Evolutionary conservation across 192 early-diverging fungal species (phyloP).

Genomic region (Coemansia sp.): DNA sequence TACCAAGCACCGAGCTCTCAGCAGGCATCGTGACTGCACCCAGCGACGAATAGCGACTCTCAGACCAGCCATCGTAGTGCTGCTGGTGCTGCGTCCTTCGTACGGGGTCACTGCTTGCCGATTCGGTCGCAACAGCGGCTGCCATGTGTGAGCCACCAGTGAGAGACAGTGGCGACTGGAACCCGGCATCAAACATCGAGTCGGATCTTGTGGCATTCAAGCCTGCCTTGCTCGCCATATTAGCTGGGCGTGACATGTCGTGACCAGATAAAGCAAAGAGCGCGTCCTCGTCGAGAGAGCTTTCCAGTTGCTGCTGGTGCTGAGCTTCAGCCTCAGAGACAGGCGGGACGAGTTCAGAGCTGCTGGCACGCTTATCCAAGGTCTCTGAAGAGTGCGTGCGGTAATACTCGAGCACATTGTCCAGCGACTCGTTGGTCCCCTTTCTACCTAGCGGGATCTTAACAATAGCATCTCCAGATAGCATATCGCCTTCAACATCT

Average conservation of each 20-base stretch:
- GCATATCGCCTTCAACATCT: background rate
- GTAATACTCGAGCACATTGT: constrained; percentile 56
- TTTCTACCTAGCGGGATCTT: constrained; percentile 23
- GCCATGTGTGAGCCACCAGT: background rate
- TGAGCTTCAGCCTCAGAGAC: background rate
- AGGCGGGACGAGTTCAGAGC: background rate
- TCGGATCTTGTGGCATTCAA: background rate
- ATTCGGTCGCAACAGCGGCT: background rate
- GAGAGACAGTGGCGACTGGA: constrained; percentile 5
- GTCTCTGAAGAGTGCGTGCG: constrained; percentile 23
- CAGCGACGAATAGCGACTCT: background rate
- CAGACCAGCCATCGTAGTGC: constrained; percentile 6
- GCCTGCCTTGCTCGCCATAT: background rate
- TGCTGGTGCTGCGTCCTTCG: constrained; percentile 14
- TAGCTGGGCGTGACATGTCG: background rate
- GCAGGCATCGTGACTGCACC: background rate
- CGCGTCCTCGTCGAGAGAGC: background rate
- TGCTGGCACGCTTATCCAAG: background rate
- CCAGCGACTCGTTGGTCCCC: constrained; percentile 48
- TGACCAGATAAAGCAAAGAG: background rate
- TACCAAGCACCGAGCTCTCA: constrained; percentile 27
- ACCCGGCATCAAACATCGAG: constrained; percentile 7
- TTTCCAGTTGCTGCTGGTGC: background rate
- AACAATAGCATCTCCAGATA: constrained; percentile 1
- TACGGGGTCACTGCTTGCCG: background rate